A percentile compares a stretch with the other conserved stretches of the same genome.
Evolutionary conservation across 2,329 filamentous ascomycete species (phyloP).

Genomic region (Knufia petricola): DNA sequence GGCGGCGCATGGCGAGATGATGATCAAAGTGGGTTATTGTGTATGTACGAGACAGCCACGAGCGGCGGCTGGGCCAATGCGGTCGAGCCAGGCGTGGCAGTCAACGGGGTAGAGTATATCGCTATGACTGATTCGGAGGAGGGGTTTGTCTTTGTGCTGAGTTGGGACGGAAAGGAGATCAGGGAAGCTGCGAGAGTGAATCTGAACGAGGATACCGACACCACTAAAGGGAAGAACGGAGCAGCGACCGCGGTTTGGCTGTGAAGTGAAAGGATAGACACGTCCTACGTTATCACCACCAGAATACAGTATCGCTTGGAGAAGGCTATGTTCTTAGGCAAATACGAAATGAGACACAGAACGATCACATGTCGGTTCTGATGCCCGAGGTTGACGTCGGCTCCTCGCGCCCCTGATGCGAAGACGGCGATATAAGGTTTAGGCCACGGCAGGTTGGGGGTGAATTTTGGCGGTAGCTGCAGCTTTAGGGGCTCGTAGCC

Average conservation of each 20-base stretch:
- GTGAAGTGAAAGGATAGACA: too few relatives aligned
- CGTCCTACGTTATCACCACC: too few relatives aligned
- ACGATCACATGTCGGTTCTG: too few relatives aligned
- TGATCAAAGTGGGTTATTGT: slow-evolving; percentile 15
- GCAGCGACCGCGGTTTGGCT: slow-evolving; percentile 23
- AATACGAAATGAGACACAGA: too few relatives aligned
- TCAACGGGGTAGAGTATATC: slow-evolving; percentile 25
- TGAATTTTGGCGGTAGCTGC: too few relatives aligned
- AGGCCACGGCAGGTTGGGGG: too few relatives aligned
- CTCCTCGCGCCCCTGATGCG: too few relatives aligned
- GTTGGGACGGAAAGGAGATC: slow-evolving; percentile 20
- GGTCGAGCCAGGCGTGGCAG: slow-evolving; percentile 22
- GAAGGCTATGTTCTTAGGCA: too few relatives aligned
- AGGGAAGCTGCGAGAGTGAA: slow-evolving; percentile 18
- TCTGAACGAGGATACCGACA: slow-evolving; percentile 14
- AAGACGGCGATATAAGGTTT: too few relatives aligned
- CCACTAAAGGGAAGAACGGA: slow-evolving; percentile 14
- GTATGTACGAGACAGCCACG: slow-evolving; percentile 21
- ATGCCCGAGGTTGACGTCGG: too few relatives aligned
- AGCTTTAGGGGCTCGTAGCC: too few relatives aligned
- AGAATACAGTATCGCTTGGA: too few relatives aligned
- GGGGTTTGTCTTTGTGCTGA: slow-evolving; percentile 20
- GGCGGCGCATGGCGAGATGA: slow-evolving; percentile 1
- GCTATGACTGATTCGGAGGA: slow-evolving; percentile 24
- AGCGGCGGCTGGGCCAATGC: slow-evolving; percentile 24